A percentile compares a stretch with the other conserved stretches of the same genome.
These are phyloP conservation scores for Pholiota adiposa DNA, from an alignment of 1,284 basidiomycete genomes.

Conservation along the genomic window DNA sequence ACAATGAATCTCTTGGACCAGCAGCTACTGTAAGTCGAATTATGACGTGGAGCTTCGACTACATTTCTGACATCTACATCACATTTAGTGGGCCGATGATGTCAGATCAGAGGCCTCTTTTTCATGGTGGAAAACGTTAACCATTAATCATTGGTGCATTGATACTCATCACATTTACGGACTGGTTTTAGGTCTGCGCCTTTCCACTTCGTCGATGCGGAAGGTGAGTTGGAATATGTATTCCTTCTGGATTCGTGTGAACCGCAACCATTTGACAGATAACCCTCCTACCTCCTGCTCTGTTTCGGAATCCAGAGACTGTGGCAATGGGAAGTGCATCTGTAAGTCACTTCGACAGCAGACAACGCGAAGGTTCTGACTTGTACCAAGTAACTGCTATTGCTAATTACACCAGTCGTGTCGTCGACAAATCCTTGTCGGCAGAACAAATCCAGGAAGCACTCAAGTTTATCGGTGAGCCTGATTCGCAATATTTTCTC, in stretches of 20 bases:
- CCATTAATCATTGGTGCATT: no score
- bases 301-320: conserved; percentile 49
- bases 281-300: conserved; percentile 53
- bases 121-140: conserved; percentile 39
- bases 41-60: not conserved
- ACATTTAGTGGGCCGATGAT: conserved; percentile 48
- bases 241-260: not conserved
- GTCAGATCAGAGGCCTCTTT: conserved; percentile 42
- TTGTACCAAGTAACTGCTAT: conserved; percentile 48
- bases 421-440: conserved; percentile 45
- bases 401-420: conserved; percentile 57
- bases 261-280: conserved; percentile 33
- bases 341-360: conserved; percentile 34
- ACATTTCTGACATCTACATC: not conserved
- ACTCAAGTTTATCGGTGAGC: conserved; percentile 49
- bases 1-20: conserved; percentile 46
- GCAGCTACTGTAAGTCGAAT: conserved; percentile 47
- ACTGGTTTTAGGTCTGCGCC: conserved; percentile 41
- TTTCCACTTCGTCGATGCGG: conserved; percentile 54
- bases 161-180: no score
- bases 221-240: conserved; percentile 35
- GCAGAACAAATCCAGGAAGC: conserved; percentile 50
- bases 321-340: conserved; percentile 44
- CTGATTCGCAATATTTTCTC: not conserved
- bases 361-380: not conserved